These are phyloP conservation scores for Phylloporus rhodoxanthus DNA, from an alignment of 768 basidiomycete species.

Conservation along the genomic window DNA sequence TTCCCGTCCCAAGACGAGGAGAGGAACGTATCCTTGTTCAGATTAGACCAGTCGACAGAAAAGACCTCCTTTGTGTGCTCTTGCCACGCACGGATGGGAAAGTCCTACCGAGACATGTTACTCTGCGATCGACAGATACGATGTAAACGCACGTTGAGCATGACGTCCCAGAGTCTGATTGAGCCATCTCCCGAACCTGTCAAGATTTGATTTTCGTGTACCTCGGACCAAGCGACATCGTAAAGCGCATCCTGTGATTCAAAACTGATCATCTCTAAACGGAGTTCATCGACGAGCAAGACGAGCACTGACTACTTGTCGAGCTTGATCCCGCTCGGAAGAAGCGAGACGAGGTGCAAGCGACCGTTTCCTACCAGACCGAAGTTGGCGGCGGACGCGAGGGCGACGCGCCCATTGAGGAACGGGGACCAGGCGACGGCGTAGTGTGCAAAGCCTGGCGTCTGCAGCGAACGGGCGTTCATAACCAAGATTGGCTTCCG, in stretches of 20 bases:
- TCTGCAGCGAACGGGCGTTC: conserved; percentile 34
- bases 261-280: conserved; percentile 44
- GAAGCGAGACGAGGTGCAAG: conserved; percentile 59
- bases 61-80: conserved; percentile 93
- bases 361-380: conserved; percentile 94
- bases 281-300: background rate
- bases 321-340: conserved; percentile 42
- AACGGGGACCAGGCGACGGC: conserved; percentile 82
- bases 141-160: conserved; percentile 59
- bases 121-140: conserved; percentile 19
- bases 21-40: conserved; percentile 80
- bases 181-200: conserved; percentile 89
- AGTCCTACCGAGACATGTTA: conserved; percentile 51
- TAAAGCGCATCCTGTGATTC: conserved; percentile 88
- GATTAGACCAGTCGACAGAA: conserved; percentile 93
- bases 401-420: conserved; percentile 63
- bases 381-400: conserved; percentile 87
- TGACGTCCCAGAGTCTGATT: conserved; percentile 84
- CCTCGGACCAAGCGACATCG: conserved; percentile 92
- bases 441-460: conserved; percentile 83
- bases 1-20: conserved; percentile 91
- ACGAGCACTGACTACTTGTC: conserved; percentile 60
- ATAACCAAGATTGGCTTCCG: background rate
- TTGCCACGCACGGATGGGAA: conserved; percentile 88
- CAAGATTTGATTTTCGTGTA: conserved; percentile 89